A percentile compares a stretch with the other conserved stretches of the same genome.
Evolutionary conservation across 1,284 basidiomycete species (phyloP).

Genomic region (Waitea zeae): DNA sequence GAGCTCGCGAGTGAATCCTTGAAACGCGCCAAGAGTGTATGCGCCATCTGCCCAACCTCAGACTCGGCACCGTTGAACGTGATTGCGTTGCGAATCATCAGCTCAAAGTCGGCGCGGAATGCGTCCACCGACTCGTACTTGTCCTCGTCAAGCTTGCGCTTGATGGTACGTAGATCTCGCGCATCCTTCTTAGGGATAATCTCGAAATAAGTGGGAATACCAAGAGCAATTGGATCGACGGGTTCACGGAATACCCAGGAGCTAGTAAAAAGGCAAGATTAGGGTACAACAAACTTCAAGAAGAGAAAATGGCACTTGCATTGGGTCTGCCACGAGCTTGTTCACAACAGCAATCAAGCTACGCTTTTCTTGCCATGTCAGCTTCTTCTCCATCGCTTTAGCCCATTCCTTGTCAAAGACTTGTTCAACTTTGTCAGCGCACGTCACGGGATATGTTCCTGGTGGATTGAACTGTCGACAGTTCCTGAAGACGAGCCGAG

Average conservation of each 20-base stretch:
- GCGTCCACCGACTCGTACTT: slow-evolving; percentile 75
- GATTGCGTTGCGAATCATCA: slow-evolving; percentile 83
- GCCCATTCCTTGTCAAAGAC: slow-evolving; percentile 80
- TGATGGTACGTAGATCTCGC: slow-evolving; percentile 85
- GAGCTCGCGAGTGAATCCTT: no score
- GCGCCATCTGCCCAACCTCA: slow-evolving; percentile 54
- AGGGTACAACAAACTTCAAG: slow-evolving; percentile 3
- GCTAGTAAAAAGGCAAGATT: slow-evolving; percentile 15
- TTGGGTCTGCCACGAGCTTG: slow-evolving; percentile 50
- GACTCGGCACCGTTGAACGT: slow-evolving; percentile 79
- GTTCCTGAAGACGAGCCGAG: slow-evolving; percentile 78
- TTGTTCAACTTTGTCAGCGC: slow-evolving; percentile 60
- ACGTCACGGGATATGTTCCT: slow-evolving; percentile 55
- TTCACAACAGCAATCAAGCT: slow-evolving; percentile 60
- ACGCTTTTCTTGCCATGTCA: slow-evolving; percentile 72
- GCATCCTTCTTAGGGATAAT: slow-evolving; percentile 89
- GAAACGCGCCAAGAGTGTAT: no score
- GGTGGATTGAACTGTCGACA: slow-evolving; percentile 82
- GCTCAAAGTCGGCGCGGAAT: slow-evolving; percentile 76
- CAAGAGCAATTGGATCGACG: slow-evolving; percentile 63
- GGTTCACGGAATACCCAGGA: slow-evolving; percentile 72
- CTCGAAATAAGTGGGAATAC: slow-evolving; percentile 79
- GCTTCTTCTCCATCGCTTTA: slow-evolving; percentile 56
- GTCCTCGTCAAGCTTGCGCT: slow-evolving; percentile 75
- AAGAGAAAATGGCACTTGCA: slow-evolving; percentile 28